phyloP scores from a whole-genome alignment of 306 rosid species.

The Quercus bicolor region DNA sequence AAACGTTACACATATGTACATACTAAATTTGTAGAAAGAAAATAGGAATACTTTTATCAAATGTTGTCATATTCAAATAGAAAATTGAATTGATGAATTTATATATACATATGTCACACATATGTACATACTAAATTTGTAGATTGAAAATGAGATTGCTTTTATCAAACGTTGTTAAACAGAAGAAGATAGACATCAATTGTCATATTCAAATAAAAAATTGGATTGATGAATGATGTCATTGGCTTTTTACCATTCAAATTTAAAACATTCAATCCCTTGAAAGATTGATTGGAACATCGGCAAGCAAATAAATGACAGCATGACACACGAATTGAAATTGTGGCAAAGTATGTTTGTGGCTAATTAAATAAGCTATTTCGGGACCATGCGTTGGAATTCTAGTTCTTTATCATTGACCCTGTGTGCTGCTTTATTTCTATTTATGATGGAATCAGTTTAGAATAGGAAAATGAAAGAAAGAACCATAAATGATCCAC shows the following conservation, averaged over 20 bases:
- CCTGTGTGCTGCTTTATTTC: constrained; percentile 32
- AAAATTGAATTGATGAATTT: background rate
- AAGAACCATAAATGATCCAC: constrained; percentile 11
- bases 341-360: constrained; percentile 16
- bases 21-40: no score
- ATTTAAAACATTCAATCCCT: background rate
- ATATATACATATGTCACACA: no score
- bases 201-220: background rate
- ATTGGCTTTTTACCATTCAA: background rate
- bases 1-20: no score
- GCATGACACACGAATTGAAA: background rate
- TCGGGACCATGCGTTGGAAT: constrained; percentile 44
- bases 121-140: no score
- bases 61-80: background rate
- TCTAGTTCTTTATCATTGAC: constrained; percentile 36
- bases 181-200: background rate
- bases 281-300: background rate
- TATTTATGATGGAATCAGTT: constrained; percentile 2
- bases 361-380: constrained; percentile 24
- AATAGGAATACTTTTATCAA: no score
- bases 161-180: no score
- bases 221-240: background rate
- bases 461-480: constrained; percentile 13
- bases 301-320: constrained; percentile 19
- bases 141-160: no score